Base-by-base conservation (phyloP, 2,329 filamentous ascomycete species). In the Lachnellula cervina region DNA sequence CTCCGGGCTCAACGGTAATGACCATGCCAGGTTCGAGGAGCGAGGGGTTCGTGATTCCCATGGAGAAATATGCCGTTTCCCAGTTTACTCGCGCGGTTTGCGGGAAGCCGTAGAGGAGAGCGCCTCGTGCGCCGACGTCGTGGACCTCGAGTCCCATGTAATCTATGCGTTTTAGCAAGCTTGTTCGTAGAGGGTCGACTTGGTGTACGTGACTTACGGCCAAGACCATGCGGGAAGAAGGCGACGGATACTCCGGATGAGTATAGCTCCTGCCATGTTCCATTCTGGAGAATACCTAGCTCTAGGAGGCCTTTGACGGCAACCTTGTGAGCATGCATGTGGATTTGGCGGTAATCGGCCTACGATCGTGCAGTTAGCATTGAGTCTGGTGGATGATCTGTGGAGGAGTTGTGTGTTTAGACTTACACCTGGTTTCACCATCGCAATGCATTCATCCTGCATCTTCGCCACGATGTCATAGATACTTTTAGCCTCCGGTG, bases 401-500 rank as follows among this genome's bases (percentile, higher is more conserved):
- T 8, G 16, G 13, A 46, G 44, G 13, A 17, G 14, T 44, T 23
- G 16, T 17, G 17, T n/a, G 38, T n/a, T 42, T 42, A 32, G 14
- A 46, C 44, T 46, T 46, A 46, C 44, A 2, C 88, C 89, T 0
- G 88, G 88, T 42, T 78, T 79, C 21, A 95, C 76, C 63, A 82
- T 77, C 6, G 75, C 74, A 66, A 96, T 88, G 63, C 87, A 91
- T 53, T 83, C 79, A 7, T 80, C 76, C 72, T 96, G 92, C 90
- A 97, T 96, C 57, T 80, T 76, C 62, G 88, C 77, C 3, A 96
- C 92, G 25, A 94, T 77, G 46, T 82, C 78, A 69, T 97, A 92
- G 51, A 97, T 86, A 9, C 82, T 80, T 48, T 80, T 79, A 0
- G 86, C 86, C 69, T 93, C 87, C 14, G 77, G 70, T 0, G 83